A percentile compares a stretch with the other conserved stretches of the same genome.
phyloP scores from a whole-genome alignment of 2,329 filamentous ascomycete species.

The Clarireedia monteithiana region DNA sequence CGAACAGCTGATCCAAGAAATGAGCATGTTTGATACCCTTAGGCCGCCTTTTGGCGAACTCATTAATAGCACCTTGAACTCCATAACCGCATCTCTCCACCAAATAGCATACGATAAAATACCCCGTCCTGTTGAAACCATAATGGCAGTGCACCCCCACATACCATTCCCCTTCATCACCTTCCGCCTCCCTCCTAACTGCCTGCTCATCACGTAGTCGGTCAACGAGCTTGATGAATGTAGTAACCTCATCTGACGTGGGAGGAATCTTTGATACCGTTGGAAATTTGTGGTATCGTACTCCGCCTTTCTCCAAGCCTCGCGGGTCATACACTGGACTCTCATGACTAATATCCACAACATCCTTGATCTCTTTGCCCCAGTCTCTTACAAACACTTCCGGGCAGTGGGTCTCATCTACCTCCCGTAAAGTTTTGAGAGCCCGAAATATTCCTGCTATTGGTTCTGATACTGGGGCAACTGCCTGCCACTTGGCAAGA shows the following conservation, averaged over 20 bases:
- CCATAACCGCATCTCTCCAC: constrained; percentile 68
- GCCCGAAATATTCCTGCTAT: constrained; percentile 78
- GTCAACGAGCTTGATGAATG: constrained; percentile 51
- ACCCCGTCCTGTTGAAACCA: constrained; percentile 85
- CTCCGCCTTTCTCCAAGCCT: constrained; percentile 56
- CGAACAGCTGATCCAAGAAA: constrained; percentile 76
- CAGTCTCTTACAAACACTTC: constrained; percentile 61
- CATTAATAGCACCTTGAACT: constrained; percentile 69
- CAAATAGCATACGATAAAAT: constrained; percentile 85
- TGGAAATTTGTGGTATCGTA: constrained; percentile 78
- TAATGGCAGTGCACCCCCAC: constrained; percentile 93
- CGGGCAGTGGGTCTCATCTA: constrained; percentile 76
- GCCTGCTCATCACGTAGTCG: constrained; percentile 49
- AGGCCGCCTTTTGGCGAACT: constrained; percentile 64
- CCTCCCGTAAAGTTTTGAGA: constrained; percentile 88
- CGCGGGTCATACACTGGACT: constrained; percentile 80
- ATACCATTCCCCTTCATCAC: constrained; percentile 36
- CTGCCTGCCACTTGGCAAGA: constrained; percentile 79
- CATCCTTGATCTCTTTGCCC: constrained; percentile 58
- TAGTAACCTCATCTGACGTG: constrained; percentile 40
- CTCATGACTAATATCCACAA: constrained; percentile 89
- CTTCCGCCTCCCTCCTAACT: constrained; percentile 34
- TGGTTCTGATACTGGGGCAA: constrained; percentile 66
- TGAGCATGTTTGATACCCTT: constrained; percentile 86
- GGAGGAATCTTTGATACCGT: constrained; percentile 91